Evolutionary conservation across 164 flowering plant species (phyloP).

Genomic region (Berberis vulgaris): DNA sequence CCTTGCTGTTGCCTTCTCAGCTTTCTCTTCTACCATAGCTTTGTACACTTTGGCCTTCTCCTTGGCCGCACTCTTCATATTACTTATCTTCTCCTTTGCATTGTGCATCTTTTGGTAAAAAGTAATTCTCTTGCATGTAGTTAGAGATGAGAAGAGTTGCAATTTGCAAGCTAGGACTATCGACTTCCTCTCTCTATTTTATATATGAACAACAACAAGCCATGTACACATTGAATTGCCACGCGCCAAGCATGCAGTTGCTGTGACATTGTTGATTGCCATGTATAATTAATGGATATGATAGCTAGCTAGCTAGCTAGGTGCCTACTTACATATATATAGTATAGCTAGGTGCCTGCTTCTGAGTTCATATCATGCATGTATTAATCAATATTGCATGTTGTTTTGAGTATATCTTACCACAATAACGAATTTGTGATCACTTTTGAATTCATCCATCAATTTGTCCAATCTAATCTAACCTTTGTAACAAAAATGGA

Average conservation of each 20-base stretch:
- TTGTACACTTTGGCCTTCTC: slow-evolving; percentile 29
- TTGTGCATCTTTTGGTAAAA: slow-evolving; percentile 29
- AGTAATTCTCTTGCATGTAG: not conserved
- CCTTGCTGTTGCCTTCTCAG: slow-evolving; percentile 49
- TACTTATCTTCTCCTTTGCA: slow-evolving; percentile 52
- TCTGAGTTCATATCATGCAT: no score
- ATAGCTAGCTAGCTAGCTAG: no score
- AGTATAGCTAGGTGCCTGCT: no score
- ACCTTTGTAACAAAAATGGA: no score
- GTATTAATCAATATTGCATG: no score
- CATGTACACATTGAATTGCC: not conserved
- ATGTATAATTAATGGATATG: no score
- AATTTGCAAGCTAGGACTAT: not conserved
- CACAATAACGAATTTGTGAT: no score
- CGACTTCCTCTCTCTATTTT: not conserved
- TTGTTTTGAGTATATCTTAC: no score
- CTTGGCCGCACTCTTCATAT: slow-evolving; percentile 49
- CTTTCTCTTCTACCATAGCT: slow-evolving; percentile 60
- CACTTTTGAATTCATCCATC: no score
- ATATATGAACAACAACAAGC: not conserved
- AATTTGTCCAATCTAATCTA: no score
- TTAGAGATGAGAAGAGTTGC: not conserved
- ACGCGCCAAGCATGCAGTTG: not conserved
- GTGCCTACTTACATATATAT: no score
- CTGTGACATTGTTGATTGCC: no score